Percentiles rank a stretch among this genome's conserved stretches.
Conservation (phyloP, 768 basidiomycete species). For the Psilocybe sp. region DNA sequence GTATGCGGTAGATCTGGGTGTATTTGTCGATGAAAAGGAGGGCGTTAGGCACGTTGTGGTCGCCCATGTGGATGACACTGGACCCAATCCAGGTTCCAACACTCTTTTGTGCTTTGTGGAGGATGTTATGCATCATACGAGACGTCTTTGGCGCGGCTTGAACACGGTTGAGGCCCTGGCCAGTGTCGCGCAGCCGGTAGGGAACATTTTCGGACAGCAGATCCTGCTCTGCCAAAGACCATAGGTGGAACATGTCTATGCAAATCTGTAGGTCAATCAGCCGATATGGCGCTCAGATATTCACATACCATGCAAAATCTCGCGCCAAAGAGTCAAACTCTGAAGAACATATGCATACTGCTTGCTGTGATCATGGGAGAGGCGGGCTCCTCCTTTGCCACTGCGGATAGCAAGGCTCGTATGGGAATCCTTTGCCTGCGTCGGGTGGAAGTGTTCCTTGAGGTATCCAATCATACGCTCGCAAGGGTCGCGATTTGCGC, state of each 20-base stretch:
- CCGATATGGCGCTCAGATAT: background rate
- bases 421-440: conserved; percentile 61
- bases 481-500: conserved; percentile 85
- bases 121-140: conserved; percentile 86
- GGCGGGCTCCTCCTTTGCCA: conserved; percentile 74
- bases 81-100: conserved; percentile 85
- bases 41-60: conserved; percentile 82
- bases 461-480: conserved; percentile 79
- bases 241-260: conserved; percentile 85
- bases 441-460: conserved; percentile 76
- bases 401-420: conserved; percentile 75
- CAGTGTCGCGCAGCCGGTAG: conserved; percentile 84
- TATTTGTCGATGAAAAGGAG: conserved; percentile 92
- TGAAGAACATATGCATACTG: conserved; percentile 87
- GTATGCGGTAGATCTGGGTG: conserved; percentile 88
- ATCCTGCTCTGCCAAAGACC: conserved; percentile 80
- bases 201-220: conserved; percentile 70
- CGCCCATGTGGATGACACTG: conserved; percentile 88
- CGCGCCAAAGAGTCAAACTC: conserved; percentile 83
- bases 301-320: conserved; percentile 72
- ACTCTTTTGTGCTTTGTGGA: conserved; percentile 78
- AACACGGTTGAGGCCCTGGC: conserved; percentile 88
- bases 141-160: conserved; percentile 85
- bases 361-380: conserved; percentile 82
- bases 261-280: background rate